A percentile compares a stretch with the other conserved stretches of the same genome.
phyloP scores from a whole-genome alignment of 2,329 filamentous ascomycete genomes.

The Fusarium coffeatum region DNA sequence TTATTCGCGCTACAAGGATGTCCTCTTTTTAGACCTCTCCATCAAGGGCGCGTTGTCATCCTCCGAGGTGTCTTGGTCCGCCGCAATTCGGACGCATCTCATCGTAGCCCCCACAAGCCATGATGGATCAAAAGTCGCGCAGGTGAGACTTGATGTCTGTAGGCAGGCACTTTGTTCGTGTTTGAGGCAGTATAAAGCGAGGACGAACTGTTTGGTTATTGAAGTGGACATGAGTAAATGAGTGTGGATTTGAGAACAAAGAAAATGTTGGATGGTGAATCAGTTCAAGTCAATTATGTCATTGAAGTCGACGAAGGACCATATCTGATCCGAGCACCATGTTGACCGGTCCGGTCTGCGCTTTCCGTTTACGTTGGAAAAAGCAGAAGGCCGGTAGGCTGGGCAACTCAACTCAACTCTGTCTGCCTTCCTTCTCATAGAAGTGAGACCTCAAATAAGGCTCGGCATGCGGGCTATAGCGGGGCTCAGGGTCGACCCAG shows the following conservation, averaged over 20 bases:
- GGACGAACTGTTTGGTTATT: constrained; percentile 12
- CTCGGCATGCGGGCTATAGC: constrained; percentile 11
- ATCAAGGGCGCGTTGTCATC: constrained; percentile 39
- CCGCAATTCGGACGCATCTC: constrained; percentile 28
- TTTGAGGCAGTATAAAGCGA: constrained; percentile 11
- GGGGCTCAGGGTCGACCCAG: constrained; percentile 19
- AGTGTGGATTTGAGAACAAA: constrained; percentile 28
- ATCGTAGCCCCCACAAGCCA: constrained; percentile 25
- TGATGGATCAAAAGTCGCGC: constrained; percentile 41
- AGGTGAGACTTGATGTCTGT: constrained; percentile 19
- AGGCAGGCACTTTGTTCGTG: neutral
- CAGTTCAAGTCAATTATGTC: neutral
- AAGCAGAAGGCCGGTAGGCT: neutral
- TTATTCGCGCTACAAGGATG: constrained; percentile 33
- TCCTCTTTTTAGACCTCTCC: neutral
- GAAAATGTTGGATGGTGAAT: constrained; percentile 6
- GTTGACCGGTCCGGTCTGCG: constrained; percentile 6
- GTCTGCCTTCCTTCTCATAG: neutral
- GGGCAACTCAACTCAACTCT: neutral
- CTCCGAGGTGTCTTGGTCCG: constrained; percentile 33
- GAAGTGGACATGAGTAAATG: neutral
- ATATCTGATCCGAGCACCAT: constrained; percentile 32
- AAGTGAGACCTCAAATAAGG: constrained; percentile 10
- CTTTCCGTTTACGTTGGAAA: neutral
- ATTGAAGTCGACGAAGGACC: constrained; percentile 15